Conservation (phyloP, 2,329 filamentous ascomycete species). For the Ascosphaera apis region DNA sequence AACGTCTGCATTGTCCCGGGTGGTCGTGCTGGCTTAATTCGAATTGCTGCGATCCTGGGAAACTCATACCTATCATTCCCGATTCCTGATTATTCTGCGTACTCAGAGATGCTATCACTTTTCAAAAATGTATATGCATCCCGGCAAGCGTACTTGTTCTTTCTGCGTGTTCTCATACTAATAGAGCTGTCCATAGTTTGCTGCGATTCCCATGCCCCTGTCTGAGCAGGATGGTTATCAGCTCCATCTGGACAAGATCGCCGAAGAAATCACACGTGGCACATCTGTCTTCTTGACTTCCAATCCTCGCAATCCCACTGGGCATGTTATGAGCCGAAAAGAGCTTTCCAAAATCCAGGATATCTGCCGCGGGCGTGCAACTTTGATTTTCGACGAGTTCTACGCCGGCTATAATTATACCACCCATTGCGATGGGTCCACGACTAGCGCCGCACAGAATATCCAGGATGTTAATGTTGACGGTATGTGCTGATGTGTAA, state of each 20-base stretch:
- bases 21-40: constrained; percentile 74
- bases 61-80: constrained; percentile 89
- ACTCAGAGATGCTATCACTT: constrained; percentile 89
- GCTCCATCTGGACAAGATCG: constrained; percentile 81
- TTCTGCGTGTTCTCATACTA: no score
- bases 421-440: constrained; percentile 68
- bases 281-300: constrained; percentile 79
- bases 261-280: constrained; percentile 69
- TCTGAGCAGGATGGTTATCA: constrained; percentile 73
- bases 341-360: constrained; percentile 81
- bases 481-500: constrained; percentile 10
- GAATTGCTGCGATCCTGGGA: constrained; percentile 81
- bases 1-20: constrained; percentile 93
- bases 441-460: constrained; percentile 75
- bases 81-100: constrained; percentile 85
- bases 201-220: constrained; percentile 66
- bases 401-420: constrained; percentile 95
- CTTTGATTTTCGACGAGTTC: constrained; percentile 89
- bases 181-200: constrained; percentile 32
- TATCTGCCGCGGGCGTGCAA: constrained; percentile 72
- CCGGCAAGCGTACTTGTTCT: background rate
- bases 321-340: constrained; percentile 62
- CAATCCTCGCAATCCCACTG: constrained; percentile 87
- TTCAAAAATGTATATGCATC: constrained; percentile 49
- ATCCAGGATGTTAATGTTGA: constrained; percentile 74